These are phyloP conservation scores for Gossypium anomalum DNA, from an alignment of 345 rosid genomes.

Conservation along the genomic window DNA sequence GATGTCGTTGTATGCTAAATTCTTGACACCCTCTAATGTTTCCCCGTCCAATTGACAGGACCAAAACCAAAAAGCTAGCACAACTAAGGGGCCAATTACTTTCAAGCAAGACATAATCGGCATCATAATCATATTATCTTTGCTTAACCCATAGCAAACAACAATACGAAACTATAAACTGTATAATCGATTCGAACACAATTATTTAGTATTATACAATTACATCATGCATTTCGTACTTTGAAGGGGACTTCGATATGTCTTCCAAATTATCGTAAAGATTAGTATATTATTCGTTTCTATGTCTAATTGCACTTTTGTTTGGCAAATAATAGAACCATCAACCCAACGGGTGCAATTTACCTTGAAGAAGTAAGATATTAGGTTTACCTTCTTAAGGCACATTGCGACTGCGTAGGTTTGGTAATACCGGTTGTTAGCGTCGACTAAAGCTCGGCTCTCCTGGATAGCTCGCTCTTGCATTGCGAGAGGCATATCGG, in stretches of 20 bases:
- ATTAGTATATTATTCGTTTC: neutral
- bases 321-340: neutral
- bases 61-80: slow-evolving; percentile 69
- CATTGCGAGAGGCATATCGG: too few species aligned
- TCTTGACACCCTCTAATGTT: slow-evolving; percentile 43
- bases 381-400: too few species aligned
- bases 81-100: slow-evolving; percentile 61
- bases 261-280: neutral
- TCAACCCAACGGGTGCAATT: neutral
- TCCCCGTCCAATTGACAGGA: slow-evolving; percentile 84
- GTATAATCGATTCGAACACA: neutral
- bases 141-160: slow-evolving; percentile 9
- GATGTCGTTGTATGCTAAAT: slow-evolving; percentile 59
- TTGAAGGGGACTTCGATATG: neutral
- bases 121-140: slow-evolving; percentile 8
- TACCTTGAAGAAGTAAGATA: too few species aligned
- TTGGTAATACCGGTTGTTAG: too few species aligned
- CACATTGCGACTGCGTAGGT: too few species aligned
- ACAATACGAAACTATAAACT: neutral
- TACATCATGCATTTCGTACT: neutral
- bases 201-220: neutral
- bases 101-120: slow-evolving; percentile 57
- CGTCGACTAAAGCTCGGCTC: too few species aligned
- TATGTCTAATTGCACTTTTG: neutral
- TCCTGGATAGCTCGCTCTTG: too few species aligned